Percentiles rank a stretch among this genome's conserved stretches.
Evolutionary conservation across 2,329 filamentous ascomycete species (phyloP).

Genomic region (Tolypocladium amazonense): DNA sequence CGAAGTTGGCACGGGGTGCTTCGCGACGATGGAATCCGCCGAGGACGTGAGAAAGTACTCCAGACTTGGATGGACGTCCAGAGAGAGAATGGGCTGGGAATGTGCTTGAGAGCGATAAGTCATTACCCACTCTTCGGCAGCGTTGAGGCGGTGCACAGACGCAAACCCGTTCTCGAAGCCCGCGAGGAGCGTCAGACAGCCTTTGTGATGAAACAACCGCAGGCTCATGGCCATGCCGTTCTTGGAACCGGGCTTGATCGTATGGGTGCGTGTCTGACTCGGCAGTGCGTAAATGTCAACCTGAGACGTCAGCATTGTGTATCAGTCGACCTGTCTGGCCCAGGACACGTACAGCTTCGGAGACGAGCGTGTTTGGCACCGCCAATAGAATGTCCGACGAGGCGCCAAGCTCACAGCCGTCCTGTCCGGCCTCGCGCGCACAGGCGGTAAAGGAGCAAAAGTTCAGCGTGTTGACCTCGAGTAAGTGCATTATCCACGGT

Average conservation of each 20-base stretch:
- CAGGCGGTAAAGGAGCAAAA: constrained; percentile 78
- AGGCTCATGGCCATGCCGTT: constrained; percentile 87
- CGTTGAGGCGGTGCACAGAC: constrained; percentile 48
- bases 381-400: constrained; percentile 53
- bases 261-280: constrained; percentile 56
- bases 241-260: constrained; percentile 36
- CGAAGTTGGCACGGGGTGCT: constrained; percentile 52
- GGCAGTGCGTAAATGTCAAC: constrained; percentile 82
- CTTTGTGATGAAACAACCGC: constrained; percentile 41
- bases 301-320: constrained; percentile 17
- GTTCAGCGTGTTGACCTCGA: constrained; percentile 88
- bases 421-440: constrained; percentile 18
- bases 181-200: constrained; percentile 51
- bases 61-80: constrained; percentile 41
- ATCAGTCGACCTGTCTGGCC: neutral
- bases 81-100: constrained; percentile 70
- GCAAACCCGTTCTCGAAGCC: constrained; percentile 82
- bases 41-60: constrained; percentile 67
- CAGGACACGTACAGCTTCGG: constrained; percentile 48
- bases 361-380: constrained; percentile 67
- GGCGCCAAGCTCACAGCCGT: constrained; percentile 7
- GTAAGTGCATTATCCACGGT: constrained; percentile 77
- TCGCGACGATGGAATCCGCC: constrained; percentile 69
- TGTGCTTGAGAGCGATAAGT: constrained; percentile 60
- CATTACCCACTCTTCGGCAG: constrained; percentile 30